Percentiles rank a stretch among this genome's conserved stretches.
Evolutionary conservation across 2,329 filamentous ascomycete genomes (phyloP).

Genomic region (Stagonosporopsis vannaccii): DNA sequence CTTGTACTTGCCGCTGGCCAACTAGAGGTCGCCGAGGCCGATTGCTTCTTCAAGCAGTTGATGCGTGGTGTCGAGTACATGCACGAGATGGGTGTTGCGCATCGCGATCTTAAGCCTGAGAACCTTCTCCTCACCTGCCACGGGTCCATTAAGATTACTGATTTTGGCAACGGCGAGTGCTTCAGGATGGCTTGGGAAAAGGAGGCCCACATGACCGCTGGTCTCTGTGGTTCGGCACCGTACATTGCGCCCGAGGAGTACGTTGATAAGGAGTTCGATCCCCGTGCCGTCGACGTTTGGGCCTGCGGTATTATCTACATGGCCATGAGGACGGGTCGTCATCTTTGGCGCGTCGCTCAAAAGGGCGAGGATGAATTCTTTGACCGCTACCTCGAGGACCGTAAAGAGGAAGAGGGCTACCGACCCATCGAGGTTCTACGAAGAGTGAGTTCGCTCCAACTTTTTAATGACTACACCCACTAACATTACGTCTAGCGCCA

Average conservation of each 20-base stretch:
- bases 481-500: conserved; percentile 70
- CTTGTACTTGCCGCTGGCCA: conserved; percentile 90
- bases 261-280: conserved; percentile 92
- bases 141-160: conserved; percentile 94
- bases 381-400: conserved; percentile 88
- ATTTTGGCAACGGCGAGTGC: conserved; percentile 98
- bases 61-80: conserved; percentile 99
- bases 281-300: conserved; percentile 97
- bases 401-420: conserved; percentile 94
- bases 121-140: conserved; percentile 93
- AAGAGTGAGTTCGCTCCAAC: conserved; percentile 69
- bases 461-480: conserved; percentile 2
- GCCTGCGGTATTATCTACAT: conserved; percentile 99
- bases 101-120: conserved; percentile 95
- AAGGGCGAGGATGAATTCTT: conserved; percentile 99
- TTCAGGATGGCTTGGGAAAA: conserved; percentile 99
- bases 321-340: conserved; percentile 96
- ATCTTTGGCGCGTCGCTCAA: conserved; percentile 96
- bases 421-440: conserved; percentile 94
- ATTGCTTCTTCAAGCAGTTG: conserved; percentile 98
- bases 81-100: conserved; percentile 98
- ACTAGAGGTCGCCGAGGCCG: conserved; percentile 88
- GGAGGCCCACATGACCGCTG: conserved; percentile 96
- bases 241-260: conserved; percentile 99
- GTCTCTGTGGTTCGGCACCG: conserved; percentile 92